Percentiles rank a stretch among this genome's conserved stretches.
These are phyloP conservation scores for Beta lomatogona DNA, from an alignment of 179 eudicot genomes.

Conservation along the genomic window DNA sequence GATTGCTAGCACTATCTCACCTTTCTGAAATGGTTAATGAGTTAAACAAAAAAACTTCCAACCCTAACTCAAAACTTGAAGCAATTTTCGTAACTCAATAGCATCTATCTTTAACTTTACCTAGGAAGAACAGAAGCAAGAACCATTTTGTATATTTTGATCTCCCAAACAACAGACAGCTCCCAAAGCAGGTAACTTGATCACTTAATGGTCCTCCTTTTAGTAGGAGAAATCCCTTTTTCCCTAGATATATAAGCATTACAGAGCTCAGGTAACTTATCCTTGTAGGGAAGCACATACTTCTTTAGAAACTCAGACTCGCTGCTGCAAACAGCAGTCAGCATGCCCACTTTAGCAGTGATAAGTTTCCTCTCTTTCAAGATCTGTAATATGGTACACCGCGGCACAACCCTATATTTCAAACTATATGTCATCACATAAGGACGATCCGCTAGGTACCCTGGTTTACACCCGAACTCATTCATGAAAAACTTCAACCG, in stretches of 20 bases:
- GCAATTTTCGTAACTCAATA: background rate
- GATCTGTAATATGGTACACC: slow-evolving; percentile 14
- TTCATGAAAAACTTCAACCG: slow-evolving; percentile 28
- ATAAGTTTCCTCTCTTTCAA: slow-evolving; percentile 18
- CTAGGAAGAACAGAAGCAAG: background rate
- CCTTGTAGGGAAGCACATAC: slow-evolving; percentile 24
- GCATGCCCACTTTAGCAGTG: background rate
- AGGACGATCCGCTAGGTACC: slow-evolving; percentile 20
- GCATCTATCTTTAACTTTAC: background rate
- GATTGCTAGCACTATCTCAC: background rate
- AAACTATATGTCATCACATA: slow-evolving; percentile 26
- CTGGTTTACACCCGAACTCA: slow-evolving; percentile 33
- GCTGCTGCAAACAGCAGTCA: slow-evolving; percentile 8
- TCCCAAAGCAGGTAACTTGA: background rate
- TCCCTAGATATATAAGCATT: slow-evolving; percentile 25
- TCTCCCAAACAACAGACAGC: background rate
- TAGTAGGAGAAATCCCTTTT: background rate
- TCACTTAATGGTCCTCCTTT: slow-evolving; percentile 4
- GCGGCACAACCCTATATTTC: slow-evolving; percentile 33
- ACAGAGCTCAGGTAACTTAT: slow-evolving; percentile 24
- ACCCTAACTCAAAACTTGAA: background rate
- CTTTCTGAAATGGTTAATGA: background rate
- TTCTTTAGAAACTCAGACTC: slow-evolving; percentile 15
- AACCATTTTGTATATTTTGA: background rate
- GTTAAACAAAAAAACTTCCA: background rate